Evolutionary conservation across 2,329 filamentous ascomycete species (phyloP).

Genomic region (Monosporascus sp.): DNA sequence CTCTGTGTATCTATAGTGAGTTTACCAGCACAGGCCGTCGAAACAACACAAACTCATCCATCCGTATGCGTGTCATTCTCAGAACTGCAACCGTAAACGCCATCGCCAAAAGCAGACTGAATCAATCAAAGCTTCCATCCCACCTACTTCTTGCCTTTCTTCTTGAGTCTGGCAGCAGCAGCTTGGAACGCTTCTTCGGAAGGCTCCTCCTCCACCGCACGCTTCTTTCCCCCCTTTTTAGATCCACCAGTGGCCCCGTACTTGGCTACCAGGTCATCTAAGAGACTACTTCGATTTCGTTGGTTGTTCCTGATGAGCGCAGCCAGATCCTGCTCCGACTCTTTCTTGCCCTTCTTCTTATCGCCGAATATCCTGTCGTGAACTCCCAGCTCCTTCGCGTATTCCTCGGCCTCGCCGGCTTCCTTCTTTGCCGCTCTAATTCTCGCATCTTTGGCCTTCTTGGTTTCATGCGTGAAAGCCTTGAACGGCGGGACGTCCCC

Average conservation of each 20-base stretch:
- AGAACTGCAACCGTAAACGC: conserved; percentile 6
- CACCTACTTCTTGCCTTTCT: conserved; percentile 22
- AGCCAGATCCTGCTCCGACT: conserved; percentile 53
- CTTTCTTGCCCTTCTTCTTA: conserved; percentile 42
- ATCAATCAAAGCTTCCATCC: conserved; percentile 3
- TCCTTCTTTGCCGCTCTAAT: conserved; percentile 61
- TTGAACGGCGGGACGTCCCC: conserved; percentile 62
- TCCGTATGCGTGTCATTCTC: neutral
- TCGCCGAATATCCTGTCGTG: conserved; percentile 62
- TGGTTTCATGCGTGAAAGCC: conserved; percentile 69
- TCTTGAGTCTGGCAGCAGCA: conserved; percentile 45
- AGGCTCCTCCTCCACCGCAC: conserved; percentile 51
- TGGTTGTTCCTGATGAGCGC: conserved; percentile 72
- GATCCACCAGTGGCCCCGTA: conserved; percentile 49
- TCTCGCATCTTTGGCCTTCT: conserved; percentile 55
- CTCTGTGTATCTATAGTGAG: neutral
- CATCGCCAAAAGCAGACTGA: conserved; percentile 4
- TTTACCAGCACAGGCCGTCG: neutral
- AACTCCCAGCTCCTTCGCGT: conserved; percentile 69
- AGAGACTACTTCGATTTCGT: conserved; percentile 57
- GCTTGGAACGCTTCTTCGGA: conserved; percentile 58
- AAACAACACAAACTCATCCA: neutral
- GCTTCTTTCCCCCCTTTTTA: conserved; percentile 47
- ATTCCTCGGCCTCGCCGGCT: conserved; percentile 65
- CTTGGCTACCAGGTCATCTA: conserved; percentile 73